Evolutionary conservation across 805 yeast species (phyloP).

Genomic region (Metschnikowia hibisci): DNA sequence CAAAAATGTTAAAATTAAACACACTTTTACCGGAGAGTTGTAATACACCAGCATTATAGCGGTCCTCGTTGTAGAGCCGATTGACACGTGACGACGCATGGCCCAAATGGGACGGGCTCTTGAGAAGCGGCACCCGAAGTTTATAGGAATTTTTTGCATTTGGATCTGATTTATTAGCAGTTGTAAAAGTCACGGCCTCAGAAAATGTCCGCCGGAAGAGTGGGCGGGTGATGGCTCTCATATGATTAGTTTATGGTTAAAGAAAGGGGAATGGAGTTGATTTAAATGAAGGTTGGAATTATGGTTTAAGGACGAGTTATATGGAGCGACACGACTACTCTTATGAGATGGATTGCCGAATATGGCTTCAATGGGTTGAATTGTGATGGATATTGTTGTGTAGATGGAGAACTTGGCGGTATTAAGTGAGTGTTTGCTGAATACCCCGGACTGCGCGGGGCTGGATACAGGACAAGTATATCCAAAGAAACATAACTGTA

Average conservation of each 20-base stretch:
- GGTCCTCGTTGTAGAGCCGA: conserved; percentile 78
- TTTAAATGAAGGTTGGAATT: too few species aligned
- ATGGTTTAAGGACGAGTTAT: too few species aligned
- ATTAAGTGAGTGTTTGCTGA: too few species aligned
- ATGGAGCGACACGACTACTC: too few species aligned
- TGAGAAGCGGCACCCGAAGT: conserved; percentile 52
- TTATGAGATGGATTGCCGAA: too few species aligned
- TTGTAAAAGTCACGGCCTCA: conserved; percentile 26
- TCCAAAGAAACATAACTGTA: too few species aligned
- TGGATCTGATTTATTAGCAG: conserved; percentile 19
- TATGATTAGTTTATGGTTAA: not conserved
- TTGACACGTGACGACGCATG: conserved; percentile 74
- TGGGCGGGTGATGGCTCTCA: not conserved
- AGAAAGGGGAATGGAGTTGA: not conserved
- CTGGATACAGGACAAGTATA: not conserved
- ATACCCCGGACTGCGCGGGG: conserved; percentile 1
- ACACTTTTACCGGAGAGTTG: conserved; percentile 24
- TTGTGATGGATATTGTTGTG: not conserved
- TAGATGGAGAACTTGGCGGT: not conserved
- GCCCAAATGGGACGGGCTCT: conserved; percentile 74
- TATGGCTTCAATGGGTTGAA: not conserved
- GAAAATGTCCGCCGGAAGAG: conserved; percentile 14
- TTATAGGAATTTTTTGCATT: conserved; percentile 19
- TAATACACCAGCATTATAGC: conserved; percentile 62
- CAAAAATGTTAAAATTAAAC: conserved; percentile 75